Evolutionary conservation across 257 asterid species (phyloP).

Genomic region (Paraleonurus japonicus): DNA sequence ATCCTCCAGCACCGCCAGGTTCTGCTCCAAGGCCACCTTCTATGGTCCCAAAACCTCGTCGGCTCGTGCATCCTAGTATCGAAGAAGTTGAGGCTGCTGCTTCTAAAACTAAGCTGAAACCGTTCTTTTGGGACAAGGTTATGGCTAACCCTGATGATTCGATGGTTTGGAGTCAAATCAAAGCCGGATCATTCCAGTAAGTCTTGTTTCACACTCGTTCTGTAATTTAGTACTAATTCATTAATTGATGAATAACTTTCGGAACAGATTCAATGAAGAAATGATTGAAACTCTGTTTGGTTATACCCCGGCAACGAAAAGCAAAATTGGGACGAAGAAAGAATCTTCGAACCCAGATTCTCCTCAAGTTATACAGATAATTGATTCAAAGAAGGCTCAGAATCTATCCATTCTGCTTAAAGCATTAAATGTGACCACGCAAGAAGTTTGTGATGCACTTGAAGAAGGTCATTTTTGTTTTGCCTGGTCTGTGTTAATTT

Average conservation of each 20-base stretch:
- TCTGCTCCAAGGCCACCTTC: constrained; percentile 28
- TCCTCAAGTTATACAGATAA: constrained; percentile 54
- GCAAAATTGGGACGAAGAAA: constrained; percentile 41
- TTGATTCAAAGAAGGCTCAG: constrained; percentile 87
- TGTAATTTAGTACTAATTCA: constrained; percentile 4
- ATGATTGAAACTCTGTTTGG: constrained; percentile 92
- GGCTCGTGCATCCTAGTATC: constrained; percentile 30
- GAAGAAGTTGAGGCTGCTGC: constrained; percentile 41
- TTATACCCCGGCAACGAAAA: constrained; percentile 48
- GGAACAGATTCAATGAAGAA: constrained; percentile 85
- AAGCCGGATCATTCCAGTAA: constrained; percentile 93
- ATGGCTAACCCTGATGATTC: constrained; percentile 74
- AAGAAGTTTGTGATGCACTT: constrained; percentile 93
- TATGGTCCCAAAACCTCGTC: constrained; percentile 38
- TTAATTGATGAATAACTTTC: constrained; percentile 20
- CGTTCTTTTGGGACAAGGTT: constrained; percentile 99
- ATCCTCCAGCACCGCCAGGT: constrained; percentile 33
- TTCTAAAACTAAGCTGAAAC: constrained; percentile 83
- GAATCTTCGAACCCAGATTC: constrained; percentile 43
- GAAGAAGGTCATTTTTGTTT: constrained; percentile 67
- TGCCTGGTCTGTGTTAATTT: constrained; percentile 19
- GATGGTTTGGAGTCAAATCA: constrained; percentile 95
- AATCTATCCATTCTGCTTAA: constrained; percentile 87
- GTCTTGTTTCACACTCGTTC: constrained; percentile 22
- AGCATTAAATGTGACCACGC: constrained; percentile 87